Evolutionary conservation across 169 alveolate genomes (phyloP), one percentile per base, ranked within the genome.

Genomic region (Babesia caballi): DNA sequence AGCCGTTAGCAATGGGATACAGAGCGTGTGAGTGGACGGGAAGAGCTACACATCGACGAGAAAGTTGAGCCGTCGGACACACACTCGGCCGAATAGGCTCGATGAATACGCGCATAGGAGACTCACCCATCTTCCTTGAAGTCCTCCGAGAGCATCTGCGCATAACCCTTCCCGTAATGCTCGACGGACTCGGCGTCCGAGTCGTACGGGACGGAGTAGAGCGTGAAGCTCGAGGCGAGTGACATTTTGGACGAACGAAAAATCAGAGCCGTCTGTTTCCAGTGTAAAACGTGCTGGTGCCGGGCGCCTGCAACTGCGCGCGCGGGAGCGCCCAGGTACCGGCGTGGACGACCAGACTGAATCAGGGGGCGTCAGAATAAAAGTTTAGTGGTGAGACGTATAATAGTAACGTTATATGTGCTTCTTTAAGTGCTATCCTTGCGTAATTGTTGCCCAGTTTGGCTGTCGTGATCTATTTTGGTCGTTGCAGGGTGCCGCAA

Each of bases 171-270:
- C 28, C 88, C 88, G 36, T 81, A 44, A 28, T 71, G 69, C 33
- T 69, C 84, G 23, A 32, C 35, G n/a, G 78, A 28, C 66, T 81
- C 88, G 19, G 75, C 73, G 53, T 81, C 88, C 42, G 88, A 72
- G 33, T 81, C 88, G 65, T 44, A 81, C 41, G 66, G 57, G 0
- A 63, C 61, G 32, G 69, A 67, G 51, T 59, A 70, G 0, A 54
- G 42, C 33, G 66, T 56, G 30, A 66, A 32, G 19, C 61, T 53
- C 4, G 71, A 38, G 9, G 58, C 41, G 14, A 65, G 36, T 14
- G 80, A 19, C 85, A 77, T 77, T 25, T 38, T 38, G n/a, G 46
- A 7, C 12, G 46, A 38, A 12, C n/a, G n/a, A n/a, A n/a, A n/a
- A n/a, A n/a, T n/a, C n/a, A n/a, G n/a, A n/a, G n/a, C n/a, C n/a